Evolutionary conservation across 495 filamentous ascomycete species (phyloP).

Genomic region (Daldinia vernicosa): DNA sequence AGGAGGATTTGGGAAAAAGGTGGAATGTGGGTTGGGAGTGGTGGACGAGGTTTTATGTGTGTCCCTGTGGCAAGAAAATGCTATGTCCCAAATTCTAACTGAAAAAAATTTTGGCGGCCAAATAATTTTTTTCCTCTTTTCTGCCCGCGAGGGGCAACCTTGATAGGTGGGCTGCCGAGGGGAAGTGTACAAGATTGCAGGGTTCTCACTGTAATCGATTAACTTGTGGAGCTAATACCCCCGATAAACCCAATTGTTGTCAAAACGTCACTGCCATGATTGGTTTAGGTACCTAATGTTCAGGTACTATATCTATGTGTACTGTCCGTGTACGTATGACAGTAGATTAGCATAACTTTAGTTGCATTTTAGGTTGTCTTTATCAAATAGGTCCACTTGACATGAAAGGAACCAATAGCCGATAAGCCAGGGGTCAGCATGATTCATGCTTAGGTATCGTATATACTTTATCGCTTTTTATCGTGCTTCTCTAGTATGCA

Average conservation of each 20-base stretch:
- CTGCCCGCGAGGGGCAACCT: conserved; percentile 33
- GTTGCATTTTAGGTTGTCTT: not conserved
- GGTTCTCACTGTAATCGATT: conserved; percentile 33
- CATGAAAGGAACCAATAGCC: not conserved
- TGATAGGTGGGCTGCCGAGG: conserved; percentile 34
- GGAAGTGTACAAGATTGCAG: conserved; percentile 10
- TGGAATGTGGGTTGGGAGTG: conserved; percentile 18
- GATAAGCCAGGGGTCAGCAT: not conserved
- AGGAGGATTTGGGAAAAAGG: conserved; percentile 20
- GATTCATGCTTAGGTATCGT: not conserved
- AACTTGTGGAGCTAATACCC: conserved; percentile 10
- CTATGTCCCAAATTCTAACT: conserved; percentile 7
- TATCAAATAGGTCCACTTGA: not conserved
- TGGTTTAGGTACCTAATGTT: conserved; percentile 5
- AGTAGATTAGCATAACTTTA: not conserved
- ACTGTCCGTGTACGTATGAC: not conserved
- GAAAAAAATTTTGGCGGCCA: conserved; percentile 27
- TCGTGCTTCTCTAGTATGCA: not conserved
- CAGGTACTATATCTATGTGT: not conserved
- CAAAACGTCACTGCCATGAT: conserved; percentile 9
- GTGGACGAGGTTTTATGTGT: conserved; percentile 40
- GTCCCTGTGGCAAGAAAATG: conserved; percentile 11
- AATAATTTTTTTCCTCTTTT: conserved; percentile 34
- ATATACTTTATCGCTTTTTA: not conserved
- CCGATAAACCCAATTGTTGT: not conserved